phyloP scores from a whole-genome alignment of 352 stramenopile genomes.

The Phytophthora ramorum region DNA sequence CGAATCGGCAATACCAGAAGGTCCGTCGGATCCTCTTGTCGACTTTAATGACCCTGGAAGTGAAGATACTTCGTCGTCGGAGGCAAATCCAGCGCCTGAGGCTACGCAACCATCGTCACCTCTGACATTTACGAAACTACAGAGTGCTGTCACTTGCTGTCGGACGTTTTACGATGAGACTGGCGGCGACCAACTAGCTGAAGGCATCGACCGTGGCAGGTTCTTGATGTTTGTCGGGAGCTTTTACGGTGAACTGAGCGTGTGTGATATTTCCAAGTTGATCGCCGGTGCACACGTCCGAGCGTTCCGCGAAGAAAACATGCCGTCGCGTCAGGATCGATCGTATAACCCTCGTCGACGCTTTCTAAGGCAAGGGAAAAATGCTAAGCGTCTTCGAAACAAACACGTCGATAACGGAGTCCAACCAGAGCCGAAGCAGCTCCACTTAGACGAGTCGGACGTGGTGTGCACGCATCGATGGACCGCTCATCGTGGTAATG shows the following conservation, averaged over 20 bases:
- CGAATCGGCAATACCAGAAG: constrained; percentile 1
- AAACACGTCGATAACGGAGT: constrained; percentile 20
- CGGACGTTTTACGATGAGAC: constrained; percentile 71
- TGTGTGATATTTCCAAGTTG: constrained; percentile 62
- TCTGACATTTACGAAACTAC: constrained; percentile 28
- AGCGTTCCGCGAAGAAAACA: constrained; percentile 62
- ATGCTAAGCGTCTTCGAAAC: constrained; percentile 57
- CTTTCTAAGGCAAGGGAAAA: constrained; percentile 74
- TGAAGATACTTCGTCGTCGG: neutral
- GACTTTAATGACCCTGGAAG: neutral
- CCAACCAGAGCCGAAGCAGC: constrained; percentile 19
- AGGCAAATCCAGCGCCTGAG: neutral
- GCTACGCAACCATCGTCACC: constrained; percentile 17
- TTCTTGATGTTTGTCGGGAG: constrained; percentile 55
- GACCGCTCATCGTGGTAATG: constrained; percentile 59
- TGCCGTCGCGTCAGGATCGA: constrained; percentile 58
- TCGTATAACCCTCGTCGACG: constrained; percentile 78
- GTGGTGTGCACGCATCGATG: constrained; percentile 55
- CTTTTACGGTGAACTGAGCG: constrained; percentile 53
- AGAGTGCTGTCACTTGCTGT: constrained; percentile 52
- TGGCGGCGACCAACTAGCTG: constrained; percentile 56
- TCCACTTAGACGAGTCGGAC: constrained; percentile 38
- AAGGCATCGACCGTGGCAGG: constrained; percentile 50
- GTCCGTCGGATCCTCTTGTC: neutral
- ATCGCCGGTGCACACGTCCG: constrained; percentile 49